These are phyloP conservation scores for Geosiphon pyriformis DNA, from an alignment of 192 early-diverging fungal genomes.

Conservation along the genomic window DNA sequence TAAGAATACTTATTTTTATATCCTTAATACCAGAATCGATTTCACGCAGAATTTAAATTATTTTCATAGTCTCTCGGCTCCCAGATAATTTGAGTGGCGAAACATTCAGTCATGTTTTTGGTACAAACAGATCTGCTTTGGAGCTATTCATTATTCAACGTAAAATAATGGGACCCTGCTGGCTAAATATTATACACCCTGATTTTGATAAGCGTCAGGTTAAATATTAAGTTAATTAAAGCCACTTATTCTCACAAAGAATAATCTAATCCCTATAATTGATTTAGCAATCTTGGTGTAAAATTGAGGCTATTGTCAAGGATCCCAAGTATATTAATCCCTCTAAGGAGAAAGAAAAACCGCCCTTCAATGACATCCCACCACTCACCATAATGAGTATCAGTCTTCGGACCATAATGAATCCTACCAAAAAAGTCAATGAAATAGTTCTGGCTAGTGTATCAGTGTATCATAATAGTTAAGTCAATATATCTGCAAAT, in stretches of 20 bases:
- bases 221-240: not conserved
- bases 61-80: slow-evolving; percentile 54
- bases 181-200: slow-evolving; percentile 71
- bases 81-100: slow-evolving; percentile 54
- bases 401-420: slow-evolving; percentile 78
- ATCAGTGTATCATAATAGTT: slow-evolving; percentile 69
- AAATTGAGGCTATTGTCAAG: slow-evolving; percentile 59
- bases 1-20: slow-evolving; percentile 23
- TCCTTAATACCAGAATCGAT: not conserved
- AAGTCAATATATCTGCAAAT: too few species aligned
- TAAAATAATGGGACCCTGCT: slow-evolving; percentile 94
- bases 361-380: slow-evolving; percentile 50
- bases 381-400: slow-evolving; percentile 84
- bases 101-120: slow-evolving; percentile 85
- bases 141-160: slow-evolving; percentile 93
- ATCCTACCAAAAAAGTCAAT: slow-evolving; percentile 74
- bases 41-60: not conserved
- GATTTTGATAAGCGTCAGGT: not conserved
- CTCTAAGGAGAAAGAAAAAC: slow-evolving; percentile 49
- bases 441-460: slow-evolving; percentile 81
- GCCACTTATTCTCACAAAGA: slow-evolving; percentile 10
- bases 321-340: slow-evolving; percentile 66
- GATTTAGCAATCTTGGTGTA: slow-evolving; percentile 87
- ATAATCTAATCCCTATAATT: slow-evolving; percentile 10
- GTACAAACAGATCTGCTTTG: slow-evolving; percentile 76